Conservation (phyloP, 257 asterid species). For the Fraxinus excelsior region DNA sequence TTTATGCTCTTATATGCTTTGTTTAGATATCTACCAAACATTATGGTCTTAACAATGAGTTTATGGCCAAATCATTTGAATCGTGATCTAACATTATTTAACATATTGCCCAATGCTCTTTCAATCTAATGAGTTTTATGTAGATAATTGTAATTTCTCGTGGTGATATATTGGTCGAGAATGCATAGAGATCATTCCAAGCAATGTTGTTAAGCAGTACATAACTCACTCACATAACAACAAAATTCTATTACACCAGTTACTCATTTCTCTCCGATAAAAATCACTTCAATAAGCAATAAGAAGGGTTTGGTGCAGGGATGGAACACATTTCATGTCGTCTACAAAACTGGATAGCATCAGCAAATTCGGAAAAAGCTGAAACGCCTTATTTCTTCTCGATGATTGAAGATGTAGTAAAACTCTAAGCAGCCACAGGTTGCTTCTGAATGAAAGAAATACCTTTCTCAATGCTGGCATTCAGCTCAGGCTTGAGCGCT, state of each 20-base stretch:
- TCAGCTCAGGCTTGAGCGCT: slow-evolving; percentile 17
- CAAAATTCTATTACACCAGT: not conserved
- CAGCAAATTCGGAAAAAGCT: not conserved
- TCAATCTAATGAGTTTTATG: too few species aligned
- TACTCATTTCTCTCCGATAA: not conserved
- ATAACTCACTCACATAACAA: not conserved
- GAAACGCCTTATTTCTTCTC: not conserved
- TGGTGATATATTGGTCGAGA: too few species aligned
- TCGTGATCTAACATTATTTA: too few species aligned
- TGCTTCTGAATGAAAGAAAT: slow-evolving; percentile 15
- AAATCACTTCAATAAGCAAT: not conserved
- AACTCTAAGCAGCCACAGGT: slow-evolving; percentile 8
- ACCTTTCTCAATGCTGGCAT: slow-evolving; percentile 20
- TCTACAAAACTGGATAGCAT: slow-evolving; percentile 1
- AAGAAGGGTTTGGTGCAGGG: not conserved
- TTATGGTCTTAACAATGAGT: too few species aligned
- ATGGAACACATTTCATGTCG: not conserved
- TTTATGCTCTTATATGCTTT: too few species aligned
- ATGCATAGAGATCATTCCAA: not conserved
- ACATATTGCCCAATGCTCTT: too few species aligned
- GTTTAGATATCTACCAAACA: too few species aligned
- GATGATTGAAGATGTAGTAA: not conserved
- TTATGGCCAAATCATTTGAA: too few species aligned
- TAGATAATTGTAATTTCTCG: too few species aligned
- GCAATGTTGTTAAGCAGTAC: not conserved